Percentiles rank a stretch among this genome's conserved stretches.
phyloP scores from a whole-genome alignment of 2,329 filamentous ascomycete genomes.

The Penicillium sp. region DNA sequence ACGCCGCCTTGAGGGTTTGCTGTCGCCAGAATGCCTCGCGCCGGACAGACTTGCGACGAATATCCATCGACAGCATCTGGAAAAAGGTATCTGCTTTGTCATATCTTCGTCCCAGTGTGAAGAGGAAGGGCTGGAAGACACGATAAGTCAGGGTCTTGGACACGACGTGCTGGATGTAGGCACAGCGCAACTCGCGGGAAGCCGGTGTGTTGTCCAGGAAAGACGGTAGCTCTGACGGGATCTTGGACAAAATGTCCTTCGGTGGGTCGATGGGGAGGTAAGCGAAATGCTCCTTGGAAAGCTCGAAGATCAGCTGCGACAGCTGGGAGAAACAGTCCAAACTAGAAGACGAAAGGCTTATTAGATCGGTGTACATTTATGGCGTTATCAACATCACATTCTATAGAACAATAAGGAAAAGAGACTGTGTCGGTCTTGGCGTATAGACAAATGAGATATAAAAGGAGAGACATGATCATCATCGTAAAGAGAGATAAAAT shows the following conservation, averaged over 20 bases:
- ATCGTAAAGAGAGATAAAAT: constrained; percentile 22
- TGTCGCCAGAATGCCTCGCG: constrained; percentile 59
- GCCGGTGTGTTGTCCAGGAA: constrained; percentile 54
- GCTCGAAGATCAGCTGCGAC: constrained; percentile 51
- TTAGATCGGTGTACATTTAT: constrained; percentile 45
- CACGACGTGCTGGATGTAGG: constrained; percentile 56
- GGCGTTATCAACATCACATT: constrained; percentile 32
- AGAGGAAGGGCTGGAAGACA: constrained; percentile 58
- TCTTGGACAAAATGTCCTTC: constrained; percentile 50
- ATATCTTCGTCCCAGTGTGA: constrained; percentile 53
- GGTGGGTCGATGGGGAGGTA: constrained; percentile 52
- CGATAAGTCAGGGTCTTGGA: constrained; percentile 56
- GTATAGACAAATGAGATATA: constrained; percentile 9
- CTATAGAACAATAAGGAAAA: constrained; percentile 19
- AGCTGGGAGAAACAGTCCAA: constrained; percentile 53
- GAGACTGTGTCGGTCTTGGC: constrained; percentile 7
- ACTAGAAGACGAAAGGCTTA: constrained; percentile 42
- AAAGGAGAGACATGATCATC: constrained; percentile 18
- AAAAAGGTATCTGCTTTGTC: constrained; percentile 58
- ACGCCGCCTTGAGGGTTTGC: constrained; percentile 57
- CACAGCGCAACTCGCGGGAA: constrained; percentile 52
- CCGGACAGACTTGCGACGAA: constrained; percentile 55
- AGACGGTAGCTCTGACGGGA: constrained; percentile 53
- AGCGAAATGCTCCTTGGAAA: constrained; percentile 53
- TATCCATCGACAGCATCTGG: constrained; percentile 54